Percentiles rank a stretch among this genome's conserved stretches.
Evolutionary conservation across 2,329 filamentous ascomycete species (phyloP).

Genomic region (Rosellinia necatrix): DNA sequence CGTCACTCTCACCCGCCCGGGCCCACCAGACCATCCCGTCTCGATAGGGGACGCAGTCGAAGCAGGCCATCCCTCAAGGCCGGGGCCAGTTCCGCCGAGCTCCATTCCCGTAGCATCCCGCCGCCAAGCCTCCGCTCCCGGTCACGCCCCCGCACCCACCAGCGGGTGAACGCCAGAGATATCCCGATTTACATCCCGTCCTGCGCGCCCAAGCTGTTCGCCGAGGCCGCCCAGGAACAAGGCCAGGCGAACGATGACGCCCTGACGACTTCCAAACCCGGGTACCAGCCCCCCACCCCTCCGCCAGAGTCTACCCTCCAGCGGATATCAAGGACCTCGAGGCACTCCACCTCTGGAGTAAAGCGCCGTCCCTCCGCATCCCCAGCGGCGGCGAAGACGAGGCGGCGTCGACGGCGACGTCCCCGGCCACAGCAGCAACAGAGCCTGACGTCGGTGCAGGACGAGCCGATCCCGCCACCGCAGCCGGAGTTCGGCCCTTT

Average conservation of each 20-base stretch:
- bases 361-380: conserved; percentile 18
- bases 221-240: conserved; percentile 18
- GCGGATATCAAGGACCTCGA: background rate
- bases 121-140: conserved; percentile 5
- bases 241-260: conserved; percentile 5
- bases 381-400: conserved; percentile 11
- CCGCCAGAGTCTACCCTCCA: conserved; percentile 5
- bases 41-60: conserved; percentile 14
- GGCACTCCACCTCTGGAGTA: background rate
- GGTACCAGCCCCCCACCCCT: conserved; percentile 6
- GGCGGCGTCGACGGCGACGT: conserved; percentile 14
- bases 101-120: background rate
- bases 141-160: conserved; percentile 12
- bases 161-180: conserved; percentile 4
- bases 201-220: conserved; percentile 12
- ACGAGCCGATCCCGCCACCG: conserved; percentile 17
- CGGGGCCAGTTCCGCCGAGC: conserved; percentile 14
- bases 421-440: conserved; percentile 3
- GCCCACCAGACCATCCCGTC: conserved; percentile 1
- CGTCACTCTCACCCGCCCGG: conserved; percentile 6
- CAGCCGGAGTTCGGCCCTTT: conserved; percentile 7
- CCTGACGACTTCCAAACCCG: background rate
- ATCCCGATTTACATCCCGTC: conserved; percentile 20
- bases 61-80: conserved; percentile 16
- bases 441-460: conserved; percentile 2